Base-by-base conservation (phyloP, 2,329 filamentous ascomycete species). In the Ophiostoma piceae region DNA sequence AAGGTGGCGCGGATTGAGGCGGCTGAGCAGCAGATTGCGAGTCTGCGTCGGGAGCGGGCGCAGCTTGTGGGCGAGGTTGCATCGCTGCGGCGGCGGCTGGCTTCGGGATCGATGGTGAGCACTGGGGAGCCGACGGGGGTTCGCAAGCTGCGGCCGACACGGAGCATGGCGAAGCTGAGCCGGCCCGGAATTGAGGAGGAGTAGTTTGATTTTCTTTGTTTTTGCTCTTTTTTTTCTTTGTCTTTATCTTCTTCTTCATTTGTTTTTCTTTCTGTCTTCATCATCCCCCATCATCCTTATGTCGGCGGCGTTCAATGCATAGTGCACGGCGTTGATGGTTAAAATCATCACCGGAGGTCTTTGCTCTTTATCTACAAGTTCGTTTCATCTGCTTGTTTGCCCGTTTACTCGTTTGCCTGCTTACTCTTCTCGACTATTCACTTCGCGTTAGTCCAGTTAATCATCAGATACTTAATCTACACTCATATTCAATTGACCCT, bases 1-100 rank as follows among this genome's bases (percentile, higher is more conserved):
- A 74, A 74, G 37, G 68, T 73, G 29, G 67, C 69, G 39, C 72
- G 72, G 5, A 74, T 74, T 67, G 72, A 73, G 68, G 41, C 66
- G 19, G 72, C 72, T 29, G 73, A 74, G 70, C 69, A 41, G 35
- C 41, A 68, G 54, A 70, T 73, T 51, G 66, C 47, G 5, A 19
- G 26, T 9, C 68, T 71, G 54, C 47, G 22, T 9, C 71, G 19
- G 3, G 68, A 71, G 68, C 68, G 69, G 3, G 66, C 66, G 16
- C 39, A 41, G 41, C 64, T 72, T 32, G n/a, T 22, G 5, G 22
- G 32, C 12, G 70, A 72, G 68, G 66, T 70, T 7, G 66, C 51
- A 47, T 41, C 60, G 51, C 69, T 72, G 68, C 66, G 67, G 11
- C 66, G 32, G 60, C 57, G 54, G 54, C 66, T 69, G 51, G 65